Evolutionary conservation across 768 basidiomycete genomes (phyloP).

Genomic region (Exsudoporus frostii): DNA sequence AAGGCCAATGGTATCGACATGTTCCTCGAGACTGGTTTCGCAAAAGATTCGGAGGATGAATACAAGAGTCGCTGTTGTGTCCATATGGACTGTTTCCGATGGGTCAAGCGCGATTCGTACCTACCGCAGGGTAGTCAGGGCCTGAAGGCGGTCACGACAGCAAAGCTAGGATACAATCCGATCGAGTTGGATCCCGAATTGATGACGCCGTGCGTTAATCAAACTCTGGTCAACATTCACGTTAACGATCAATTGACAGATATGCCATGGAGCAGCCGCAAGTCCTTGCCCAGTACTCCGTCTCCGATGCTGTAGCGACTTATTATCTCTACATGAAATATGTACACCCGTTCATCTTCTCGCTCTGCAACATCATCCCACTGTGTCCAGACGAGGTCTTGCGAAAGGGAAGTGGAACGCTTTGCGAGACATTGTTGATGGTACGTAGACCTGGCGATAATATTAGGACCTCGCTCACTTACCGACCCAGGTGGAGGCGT

Average conservation of each 20-base stretch:
- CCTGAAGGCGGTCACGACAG: conserved; percentile 94
- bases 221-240: background rate
- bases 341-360: conserved; percentile 99
- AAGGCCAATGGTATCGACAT: conserved; percentile 92
- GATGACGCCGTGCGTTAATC: conserved; percentile 87
- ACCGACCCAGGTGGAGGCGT: conserved; percentile 83
- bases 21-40: conserved; percentile 92
- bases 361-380: conserved; percentile 98
- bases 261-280: conserved; percentile 98
- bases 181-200: conserved; percentile 97
- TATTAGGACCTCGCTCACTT: conserved; percentile 2
- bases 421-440: conserved; percentile 98
- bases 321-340: conserved; percentile 99
- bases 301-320: conserved; percentile 99
- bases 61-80: conserved; percentile 90
- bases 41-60: conserved; percentile 89
- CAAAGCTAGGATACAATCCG: conserved; percentile 95
- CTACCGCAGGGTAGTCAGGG: conserved; percentile 98
- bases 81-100: conserved; percentile 99
- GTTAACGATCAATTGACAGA: conserved; percentile 37
- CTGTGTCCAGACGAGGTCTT: conserved; percentile 95
- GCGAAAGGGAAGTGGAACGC: conserved; percentile 92
- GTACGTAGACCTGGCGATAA: conserved; percentile 42
- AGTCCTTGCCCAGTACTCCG: conserved; percentile 92
- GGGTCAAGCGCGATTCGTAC: conserved; percentile 99